A percentile compares a stretch with the other conserved stretches of the same genome.
Conservation (phyloP, 75 land plant genomes). For the Cupressus sempervirens region DNA sequence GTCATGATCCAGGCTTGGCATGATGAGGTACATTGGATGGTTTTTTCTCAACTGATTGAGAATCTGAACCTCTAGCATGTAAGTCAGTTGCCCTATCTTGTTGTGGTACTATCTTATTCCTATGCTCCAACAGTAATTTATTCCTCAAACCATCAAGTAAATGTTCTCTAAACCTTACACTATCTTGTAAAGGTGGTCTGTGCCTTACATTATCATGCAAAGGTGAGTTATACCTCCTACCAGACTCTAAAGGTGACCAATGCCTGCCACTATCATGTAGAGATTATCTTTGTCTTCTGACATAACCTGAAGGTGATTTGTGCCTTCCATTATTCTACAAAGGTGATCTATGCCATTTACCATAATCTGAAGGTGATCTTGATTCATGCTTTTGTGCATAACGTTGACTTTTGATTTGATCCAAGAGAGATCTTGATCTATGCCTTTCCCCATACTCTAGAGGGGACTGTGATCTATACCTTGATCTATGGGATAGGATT, state of each 20-base stretch:
- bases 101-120: background rate
- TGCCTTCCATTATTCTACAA: background rate
- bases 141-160: background rate
- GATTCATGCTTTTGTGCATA: background rate
- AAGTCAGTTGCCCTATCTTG: background rate
- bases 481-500: background rate
- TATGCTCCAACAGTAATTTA: background rate
- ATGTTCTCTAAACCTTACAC: background rate
- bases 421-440: background rate
- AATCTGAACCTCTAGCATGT: conserved; percentile 13
- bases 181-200: background rate
- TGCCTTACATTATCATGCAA: background rate
- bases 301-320: background rate
- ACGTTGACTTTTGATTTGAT: background rate
- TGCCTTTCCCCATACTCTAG: background rate
- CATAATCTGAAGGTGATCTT: conserved; percentile 5
- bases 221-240: background rate
- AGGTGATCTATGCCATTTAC: background rate
- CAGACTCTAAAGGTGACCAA: background rate
- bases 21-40: background rate
- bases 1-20: conserved; percentile 15
- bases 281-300: background rate
- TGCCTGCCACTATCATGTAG: background rate
- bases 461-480: conserved; percentile 5
- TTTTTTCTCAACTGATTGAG: background rate